phyloP scores from a whole-genome alignment of 2,329 filamentous ascomycete species.

The Emydomyces testavorans region DNA sequence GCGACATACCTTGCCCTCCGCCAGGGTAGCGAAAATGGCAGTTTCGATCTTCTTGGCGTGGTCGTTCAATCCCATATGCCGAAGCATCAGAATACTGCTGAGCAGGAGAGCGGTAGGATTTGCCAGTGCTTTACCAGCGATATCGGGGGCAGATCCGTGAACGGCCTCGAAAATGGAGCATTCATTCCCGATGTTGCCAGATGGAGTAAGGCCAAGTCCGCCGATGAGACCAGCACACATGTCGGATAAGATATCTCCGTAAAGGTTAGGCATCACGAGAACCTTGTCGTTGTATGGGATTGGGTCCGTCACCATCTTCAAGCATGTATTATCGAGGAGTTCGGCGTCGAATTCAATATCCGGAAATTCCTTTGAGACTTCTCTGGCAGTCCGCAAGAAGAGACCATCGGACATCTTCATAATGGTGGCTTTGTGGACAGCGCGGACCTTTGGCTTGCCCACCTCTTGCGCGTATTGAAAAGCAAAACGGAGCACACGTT shows the following conservation, averaged over 20 bases:
- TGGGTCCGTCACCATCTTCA: slow-evolving; percentile 97
- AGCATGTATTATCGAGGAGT: slow-evolving; percentile 96
- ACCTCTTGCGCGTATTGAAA: slow-evolving; percentile 96
- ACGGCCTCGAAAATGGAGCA: slow-evolving; percentile 99
- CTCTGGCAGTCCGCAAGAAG: slow-evolving; percentile 76
- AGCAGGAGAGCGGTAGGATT: slow-evolving; percentile 96
- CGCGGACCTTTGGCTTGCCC: slow-evolving; percentile 91
- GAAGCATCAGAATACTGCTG: slow-evolving; percentile 98
- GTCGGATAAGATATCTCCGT: slow-evolving; percentile 98
- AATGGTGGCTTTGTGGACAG: slow-evolving; percentile 99
- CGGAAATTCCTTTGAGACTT: slow-evolving; percentile 91
- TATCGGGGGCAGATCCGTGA: slow-evolving; percentile 93
- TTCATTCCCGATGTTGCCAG: slow-evolving; percentile 96
- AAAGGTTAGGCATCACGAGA: slow-evolving; percentile 92
- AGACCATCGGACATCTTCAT: slow-evolving; percentile 99
- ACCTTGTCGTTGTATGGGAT: slow-evolving; percentile 98
- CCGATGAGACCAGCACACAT: slow-evolving; percentile 99
- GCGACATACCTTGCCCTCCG: slow-evolving; percentile 91
- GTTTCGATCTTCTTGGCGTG: slow-evolving; percentile 82
- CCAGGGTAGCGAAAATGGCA: slow-evolving; percentile 87
- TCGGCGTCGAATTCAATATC: slow-evolving; percentile 93
- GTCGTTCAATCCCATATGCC: slow-evolving; percentile 85
- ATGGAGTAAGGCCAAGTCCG: slow-evolving; percentile 91
- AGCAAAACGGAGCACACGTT: slow-evolving; percentile 91
- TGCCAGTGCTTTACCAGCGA: slow-evolving; percentile 87